Evolutionary conservation across 345 rosid genomes (phyloP).

Genomic region (Hirschfeldia incana): DNA sequence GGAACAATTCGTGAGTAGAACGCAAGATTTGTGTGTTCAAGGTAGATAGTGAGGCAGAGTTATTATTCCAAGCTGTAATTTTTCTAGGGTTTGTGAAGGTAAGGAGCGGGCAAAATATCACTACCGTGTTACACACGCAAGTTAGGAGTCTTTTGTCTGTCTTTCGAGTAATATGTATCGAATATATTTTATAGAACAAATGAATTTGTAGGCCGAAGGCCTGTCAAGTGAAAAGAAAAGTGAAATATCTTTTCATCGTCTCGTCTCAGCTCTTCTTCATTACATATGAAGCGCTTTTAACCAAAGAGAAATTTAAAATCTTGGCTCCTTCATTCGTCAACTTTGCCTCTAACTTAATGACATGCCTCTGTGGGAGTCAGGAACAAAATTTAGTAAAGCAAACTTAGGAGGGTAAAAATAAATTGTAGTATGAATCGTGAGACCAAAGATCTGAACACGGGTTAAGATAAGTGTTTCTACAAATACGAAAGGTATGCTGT

Average conservation of each 20-base stretch:
- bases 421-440: no score
- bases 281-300: neutral
- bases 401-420: no score
- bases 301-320: neutral
- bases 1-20: neutral
- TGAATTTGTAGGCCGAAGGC: slow-evolving; percentile 40
- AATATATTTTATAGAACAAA: slow-evolving; percentile 7
- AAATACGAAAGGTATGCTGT: no score
- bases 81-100: slow-evolving; percentile 30
- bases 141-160: slow-evolving; percentile 23
- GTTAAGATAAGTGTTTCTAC: no score
- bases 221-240: slow-evolving; percentile 6
- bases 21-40: slow-evolving; percentile 30
- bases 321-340: neutral
- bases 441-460: no score
- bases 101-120: neutral
- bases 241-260: neutral
- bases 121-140: slow-evolving; percentile 15
- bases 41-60: slow-evolving; percentile 34
- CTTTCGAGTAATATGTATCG: slow-evolving; percentile 26
- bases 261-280: neutral
- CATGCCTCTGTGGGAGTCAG: neutral
- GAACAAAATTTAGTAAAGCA: neutral
- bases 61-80: slow-evolving; percentile 30
- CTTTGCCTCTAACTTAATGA: neutral